Conservation (phyloP, 2,329 filamentous ascomycete genomes). For the Plectosphaerella sp. region DNA sequence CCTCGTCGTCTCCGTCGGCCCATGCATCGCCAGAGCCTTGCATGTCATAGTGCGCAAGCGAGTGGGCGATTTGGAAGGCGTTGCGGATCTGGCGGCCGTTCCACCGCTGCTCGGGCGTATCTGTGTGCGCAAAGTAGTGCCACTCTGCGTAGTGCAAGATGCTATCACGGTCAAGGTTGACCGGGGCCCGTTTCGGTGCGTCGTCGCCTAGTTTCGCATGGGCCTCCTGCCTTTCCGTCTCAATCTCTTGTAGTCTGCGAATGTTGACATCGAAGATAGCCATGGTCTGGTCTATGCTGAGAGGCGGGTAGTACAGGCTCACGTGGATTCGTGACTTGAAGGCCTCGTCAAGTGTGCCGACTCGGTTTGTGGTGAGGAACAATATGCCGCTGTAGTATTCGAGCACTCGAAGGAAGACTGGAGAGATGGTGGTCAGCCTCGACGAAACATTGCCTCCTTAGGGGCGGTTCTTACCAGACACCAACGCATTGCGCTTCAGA, state of each 20-base stretch:
- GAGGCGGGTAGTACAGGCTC: slow-evolving; percentile 13
- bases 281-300: not conserved
- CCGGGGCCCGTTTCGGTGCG: not conserved
- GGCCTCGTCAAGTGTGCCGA: slow-evolving; percentile 39
- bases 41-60: slow-evolving; percentile 20
- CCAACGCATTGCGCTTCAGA: slow-evolving; percentile 17
- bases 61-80: slow-evolving; percentile 30
- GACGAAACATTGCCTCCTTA: not conserved
- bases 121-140: not conserved
- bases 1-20: not conserved
- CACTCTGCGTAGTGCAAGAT: not conserved
- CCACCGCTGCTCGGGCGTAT: slow-evolving; percentile 14
- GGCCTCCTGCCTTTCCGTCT: not conserved
- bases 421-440: not conserved
- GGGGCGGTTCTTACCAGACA: slow-evolving; percentile 12
- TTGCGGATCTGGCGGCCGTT: slow-evolving; percentile 33
- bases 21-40: not conserved
- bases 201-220: not conserved
- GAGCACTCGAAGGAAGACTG: slow-evolving; percentile 33
- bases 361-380: slow-evolving; percentile 40
- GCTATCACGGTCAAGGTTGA: not conserved
- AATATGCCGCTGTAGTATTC: slow-evolving; percentile 38
- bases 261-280: slow-evolving; percentile 3
- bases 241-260: not conserved
- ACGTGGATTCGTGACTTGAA: slow-evolving; percentile 35